Evolutionary conservation across 257 asterid genomes (phyloP).

Genomic region (Fraxinus anomala): DNA sequence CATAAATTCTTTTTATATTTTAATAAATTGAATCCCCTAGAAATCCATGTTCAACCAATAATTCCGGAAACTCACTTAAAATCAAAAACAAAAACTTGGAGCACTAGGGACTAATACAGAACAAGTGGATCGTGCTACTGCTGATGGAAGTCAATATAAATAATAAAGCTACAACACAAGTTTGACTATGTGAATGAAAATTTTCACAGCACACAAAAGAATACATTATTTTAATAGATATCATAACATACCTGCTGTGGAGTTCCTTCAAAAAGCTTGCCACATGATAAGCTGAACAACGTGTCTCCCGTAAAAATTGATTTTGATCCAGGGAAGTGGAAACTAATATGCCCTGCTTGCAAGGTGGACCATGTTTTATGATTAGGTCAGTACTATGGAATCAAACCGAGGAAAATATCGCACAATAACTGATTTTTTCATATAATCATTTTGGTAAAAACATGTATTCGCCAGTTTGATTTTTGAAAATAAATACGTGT

Average conservation of each 20-base stretch:
- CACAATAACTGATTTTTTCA: neutral
- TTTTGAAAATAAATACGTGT: neutral
- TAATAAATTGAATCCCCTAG: neutral
- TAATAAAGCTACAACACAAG: neutral
- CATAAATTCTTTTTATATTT: neutral
- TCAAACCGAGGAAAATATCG: neutral
- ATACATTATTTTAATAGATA: neutral
- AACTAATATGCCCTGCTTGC: slow-evolving; percentile 78
- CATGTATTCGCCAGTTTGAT: neutral
- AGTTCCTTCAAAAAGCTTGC: slow-evolving; percentile 95
- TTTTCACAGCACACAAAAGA: slow-evolving; percentile 17
- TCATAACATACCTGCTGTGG: slow-evolving; percentile 66
- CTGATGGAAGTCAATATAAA: neutral
- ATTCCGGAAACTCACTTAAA: neutral
- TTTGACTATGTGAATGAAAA: neutral
- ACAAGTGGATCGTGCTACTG: no score
- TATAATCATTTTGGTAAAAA: neutral
- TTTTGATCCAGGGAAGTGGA: slow-evolving; percentile 84
- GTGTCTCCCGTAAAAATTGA: slow-evolving; percentile 93
- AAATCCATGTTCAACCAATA: neutral
- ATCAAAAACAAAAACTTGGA: neutral
- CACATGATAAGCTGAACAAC: slow-evolving; percentile 92
- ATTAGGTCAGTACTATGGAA: neutral
- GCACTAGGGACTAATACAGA: no score
- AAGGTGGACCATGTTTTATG: neutral